Evolutionary conservation across 805 yeast species (phyloP).

Genomic region (Metschnikowia henanensis): DNA sequence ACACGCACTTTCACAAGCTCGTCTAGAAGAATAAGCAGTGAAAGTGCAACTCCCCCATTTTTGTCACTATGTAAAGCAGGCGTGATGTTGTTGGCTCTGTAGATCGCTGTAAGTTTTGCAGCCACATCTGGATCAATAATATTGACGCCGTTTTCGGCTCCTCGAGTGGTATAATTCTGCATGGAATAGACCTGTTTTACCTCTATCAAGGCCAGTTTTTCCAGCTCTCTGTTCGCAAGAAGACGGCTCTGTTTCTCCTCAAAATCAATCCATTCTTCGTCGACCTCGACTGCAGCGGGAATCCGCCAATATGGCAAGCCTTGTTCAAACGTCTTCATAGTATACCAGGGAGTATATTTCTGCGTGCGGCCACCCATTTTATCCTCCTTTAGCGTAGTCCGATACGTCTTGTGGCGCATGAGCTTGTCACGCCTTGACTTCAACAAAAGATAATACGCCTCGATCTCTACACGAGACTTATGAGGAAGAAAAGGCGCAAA

Average conservation of each 20-base stretch:
- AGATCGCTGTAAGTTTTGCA: constrained; percentile 3
- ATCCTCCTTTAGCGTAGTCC: background rate
- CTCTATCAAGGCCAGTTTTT: too few relatives aligned
- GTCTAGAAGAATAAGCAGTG: constrained; percentile 21
- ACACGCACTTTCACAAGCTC: constrained; percentile 18
- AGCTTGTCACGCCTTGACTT: constrained; percentile 22
- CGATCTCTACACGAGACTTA: constrained; percentile 46
- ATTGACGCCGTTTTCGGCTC: background rate
- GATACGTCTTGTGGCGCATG: constrained; percentile 20
- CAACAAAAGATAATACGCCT: constrained; percentile 44
- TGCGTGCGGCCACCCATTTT: background rate
- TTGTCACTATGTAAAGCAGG: constrained; percentile 4
- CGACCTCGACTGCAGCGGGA: constrained; percentile 55
- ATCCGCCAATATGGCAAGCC: constrained; percentile 37
- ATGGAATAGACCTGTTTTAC: background rate
- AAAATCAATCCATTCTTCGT: constrained; percentile 38
- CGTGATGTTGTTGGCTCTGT: constrained; percentile 9
- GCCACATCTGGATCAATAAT: constrained; percentile 6
- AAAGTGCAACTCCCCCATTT: constrained; percentile 8
- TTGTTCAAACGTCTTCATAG: constrained; percentile 2
- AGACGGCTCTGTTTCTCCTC: constrained; percentile 43
- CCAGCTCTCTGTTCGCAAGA: constrained; percentile 23
- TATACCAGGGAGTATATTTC: background rate
- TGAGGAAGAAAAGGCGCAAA: constrained; percentile 38
- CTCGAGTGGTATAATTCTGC: background rate